Evolutionary conservation across 225 moss, liverwort and hornwort species (phyloP), one percentile per base, ranked within the genome.

Genomic region (Bryoerythrophyllum caledonicum): DNA sequence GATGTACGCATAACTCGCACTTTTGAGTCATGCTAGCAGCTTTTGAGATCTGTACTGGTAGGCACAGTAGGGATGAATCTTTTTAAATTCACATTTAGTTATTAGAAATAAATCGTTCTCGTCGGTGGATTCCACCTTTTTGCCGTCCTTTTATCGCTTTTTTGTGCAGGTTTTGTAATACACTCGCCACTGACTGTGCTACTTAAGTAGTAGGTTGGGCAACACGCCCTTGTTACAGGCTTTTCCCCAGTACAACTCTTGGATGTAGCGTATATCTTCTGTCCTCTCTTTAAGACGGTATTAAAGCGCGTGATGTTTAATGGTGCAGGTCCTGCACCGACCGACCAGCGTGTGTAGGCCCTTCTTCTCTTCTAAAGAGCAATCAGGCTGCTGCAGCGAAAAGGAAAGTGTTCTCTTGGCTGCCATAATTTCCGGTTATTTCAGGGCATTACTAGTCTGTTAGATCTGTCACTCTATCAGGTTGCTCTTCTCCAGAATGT

Each of bases 51-150:
- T 82, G 79, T 80, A 79, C 83, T 72, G 79, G 86, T 86, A 83
- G 83, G 81, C 79, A 76, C 69, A 70, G 70, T 76, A 76, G 83
- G 77, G 72, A 69, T 81, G 81, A 72, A 74, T 53, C 68, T 77
- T 79, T 82, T 75, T 19, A 0, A 38, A 76, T 74, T 59, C 68
- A 77, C 71, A 71, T 79, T 86, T 83, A 89, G 85, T 76, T 73
- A 79, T n/a, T 86, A 86, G 85, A 76, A 88, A 86, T 85, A 88
- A 88, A 76, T 80, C 75, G 77, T 82, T 78, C 80, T 78, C 79
- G 70, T 68, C 28, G 65, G 73, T 78, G 88, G 78, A 85, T 77
- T 64, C 64, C 82, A 75, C 63, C 16, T 72, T 20, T 76, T 73
- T 79, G 76, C 61, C 60, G 76, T 76, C 81, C 72, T 77, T 74